Percentiles rank a stretch among this genome's conserved stretches.
Evolutionary conservation across 2,329 filamentous ascomycete genomes (phyloP).

Genomic region (Penicillium sp.): DNA sequence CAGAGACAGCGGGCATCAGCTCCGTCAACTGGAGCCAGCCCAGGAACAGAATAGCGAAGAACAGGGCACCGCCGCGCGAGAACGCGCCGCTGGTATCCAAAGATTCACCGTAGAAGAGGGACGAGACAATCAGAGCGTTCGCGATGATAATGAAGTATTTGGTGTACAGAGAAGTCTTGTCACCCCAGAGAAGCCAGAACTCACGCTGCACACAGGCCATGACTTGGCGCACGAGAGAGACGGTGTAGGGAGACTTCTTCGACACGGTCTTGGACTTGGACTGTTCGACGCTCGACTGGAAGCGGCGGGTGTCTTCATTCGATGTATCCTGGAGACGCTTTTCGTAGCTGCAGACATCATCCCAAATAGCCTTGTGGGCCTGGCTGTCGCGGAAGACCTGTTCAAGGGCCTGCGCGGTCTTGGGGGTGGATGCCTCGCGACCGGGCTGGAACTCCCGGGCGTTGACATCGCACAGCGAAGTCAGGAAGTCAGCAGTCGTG

Average conservation of each 20-base stretch:
- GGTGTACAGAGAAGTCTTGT: constrained; percentile 73
- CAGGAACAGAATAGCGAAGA: constrained; percentile 69
- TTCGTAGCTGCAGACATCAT: constrained; percentile 65
- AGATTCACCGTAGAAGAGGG: constrained; percentile 72
- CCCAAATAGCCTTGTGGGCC: constrained; percentile 61
- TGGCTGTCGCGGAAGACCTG: constrained; percentile 66
- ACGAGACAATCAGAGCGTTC: constrained; percentile 74
- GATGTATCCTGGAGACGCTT: constrained; percentile 58
- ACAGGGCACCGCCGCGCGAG: constrained; percentile 62
- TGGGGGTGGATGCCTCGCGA: constrained; percentile 67
- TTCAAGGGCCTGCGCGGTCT: constrained; percentile 69
- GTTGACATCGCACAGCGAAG: constrained; percentile 71
- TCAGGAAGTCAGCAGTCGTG: constrained; percentile 78
- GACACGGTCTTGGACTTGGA: constrained; percentile 66
- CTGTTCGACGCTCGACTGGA: constrained; percentile 66
- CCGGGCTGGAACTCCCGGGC: constrained; percentile 70
- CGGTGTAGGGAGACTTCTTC: constrained; percentile 74
- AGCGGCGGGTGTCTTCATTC: constrained; percentile 63
- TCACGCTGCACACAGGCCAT: constrained; percentile 64
- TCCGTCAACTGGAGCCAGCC: constrained; percentile 75
- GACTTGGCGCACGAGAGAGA: constrained; percentile 73
- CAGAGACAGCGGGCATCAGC: constrained; percentile 73
- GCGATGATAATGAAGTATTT: constrained; percentile 78
- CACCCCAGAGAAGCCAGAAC: constrained; percentile 76
- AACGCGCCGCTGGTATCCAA: constrained; percentile 64